Conservation (phyloP, 805 yeast genomes). For the Debaryomyces maramus region DNA sequence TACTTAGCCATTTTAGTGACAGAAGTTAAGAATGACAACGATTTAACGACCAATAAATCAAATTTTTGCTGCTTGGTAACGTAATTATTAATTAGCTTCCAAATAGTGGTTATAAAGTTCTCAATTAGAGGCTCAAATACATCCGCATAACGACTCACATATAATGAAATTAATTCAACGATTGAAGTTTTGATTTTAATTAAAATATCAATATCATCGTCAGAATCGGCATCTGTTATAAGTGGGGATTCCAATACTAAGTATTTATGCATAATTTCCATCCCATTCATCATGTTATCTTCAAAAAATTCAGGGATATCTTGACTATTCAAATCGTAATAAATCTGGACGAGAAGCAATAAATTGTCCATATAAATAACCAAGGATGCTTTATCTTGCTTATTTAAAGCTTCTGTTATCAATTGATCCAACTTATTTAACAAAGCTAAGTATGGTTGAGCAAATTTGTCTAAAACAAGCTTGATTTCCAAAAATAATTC, state of each 20-base stretch:
- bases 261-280: constrained; percentile 82
- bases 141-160: constrained; percentile 89
- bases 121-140: constrained; percentile 79
- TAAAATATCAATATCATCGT: constrained; percentile 65
- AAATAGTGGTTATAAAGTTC: constrained; percentile 75
- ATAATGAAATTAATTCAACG: constrained; percentile 80
- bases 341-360: constrained; percentile 72
- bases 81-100: constrained; percentile 67
- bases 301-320: constrained; percentile 98
- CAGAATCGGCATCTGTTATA: constrained; percentile 57
- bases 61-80: constrained; percentile 71
- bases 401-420: constrained; percentile 47
- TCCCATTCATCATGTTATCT: constrained; percentile 75
- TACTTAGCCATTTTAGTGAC: constrained; percentile 71
- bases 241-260: constrained; percentile 58
- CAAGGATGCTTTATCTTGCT: constrained; percentile 50
- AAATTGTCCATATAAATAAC: constrained; percentile 66
- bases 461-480: constrained; percentile 80
- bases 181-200: constrained; percentile 78
- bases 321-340: constrained; percentile 93
- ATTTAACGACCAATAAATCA: constrained; percentile 80
- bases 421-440: constrained; percentile 65
- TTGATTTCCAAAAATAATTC: constrained; percentile 85
- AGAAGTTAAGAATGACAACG: constrained; percentile 79
- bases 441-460: constrained; percentile 72